Evolutionary conservation across 345 rosid genomes (phyloP).

Genomic region (Eucalyptus virginea): DNA sequence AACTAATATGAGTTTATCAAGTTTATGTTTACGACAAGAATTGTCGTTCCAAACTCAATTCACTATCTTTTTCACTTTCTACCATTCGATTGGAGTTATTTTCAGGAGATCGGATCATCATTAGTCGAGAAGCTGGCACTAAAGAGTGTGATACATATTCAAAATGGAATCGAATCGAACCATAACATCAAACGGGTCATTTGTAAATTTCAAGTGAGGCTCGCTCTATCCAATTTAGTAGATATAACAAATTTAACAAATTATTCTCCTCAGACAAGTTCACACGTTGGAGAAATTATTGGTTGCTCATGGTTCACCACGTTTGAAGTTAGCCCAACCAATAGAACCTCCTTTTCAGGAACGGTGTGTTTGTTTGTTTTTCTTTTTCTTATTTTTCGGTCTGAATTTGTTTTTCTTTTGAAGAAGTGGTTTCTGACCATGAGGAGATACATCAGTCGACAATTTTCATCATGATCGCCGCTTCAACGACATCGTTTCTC

Average conservation of each 20-base stretch:
- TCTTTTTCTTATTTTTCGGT: too few species aligned
- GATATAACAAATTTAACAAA: background rate
- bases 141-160: fast-evolving
- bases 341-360: background rate
- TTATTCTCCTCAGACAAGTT: background rate
- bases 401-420: too few species aligned
- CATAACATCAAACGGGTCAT: fast-evolving
- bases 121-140: fast-evolving
- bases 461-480: too few species aligned
- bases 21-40: fast-evolving
- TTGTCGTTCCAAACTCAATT: background rate
- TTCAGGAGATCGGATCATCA: fast-evolving
- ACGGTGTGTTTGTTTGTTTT: too few species aligned
- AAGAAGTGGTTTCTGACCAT: too few species aligned
- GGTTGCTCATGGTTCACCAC: background rate
- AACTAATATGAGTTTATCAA: background rate
- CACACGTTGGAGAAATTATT: background rate
- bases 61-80: background rate
- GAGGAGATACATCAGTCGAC: fast-evolving
- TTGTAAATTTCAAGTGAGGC: fast-evolving
- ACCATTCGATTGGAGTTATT: fast-evolving
- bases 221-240: fast-evolving
- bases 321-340: background rate
- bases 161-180: fast-evolving
- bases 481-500: too few species aligned